phyloP scores from a whole-genome alignment of 164 flowering plant genomes.

The Umbilicus rupestris region DNA sequence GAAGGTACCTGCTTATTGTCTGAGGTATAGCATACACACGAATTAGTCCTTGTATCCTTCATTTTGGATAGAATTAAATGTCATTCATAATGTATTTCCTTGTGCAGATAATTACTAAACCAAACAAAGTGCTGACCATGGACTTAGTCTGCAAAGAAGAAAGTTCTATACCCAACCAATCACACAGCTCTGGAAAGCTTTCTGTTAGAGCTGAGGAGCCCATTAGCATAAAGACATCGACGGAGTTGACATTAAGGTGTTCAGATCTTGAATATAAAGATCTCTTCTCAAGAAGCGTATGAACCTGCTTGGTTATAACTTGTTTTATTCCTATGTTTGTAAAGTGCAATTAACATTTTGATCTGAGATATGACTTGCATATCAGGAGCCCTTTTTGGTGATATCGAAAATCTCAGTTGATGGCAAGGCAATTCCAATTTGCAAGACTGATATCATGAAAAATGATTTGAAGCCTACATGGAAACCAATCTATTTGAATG shows the following conservation, averaged over 20 bases:
- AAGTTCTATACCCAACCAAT: constrained; percentile 14
- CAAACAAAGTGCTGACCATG: constrained; percentile 43
- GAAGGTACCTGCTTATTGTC: constrained; percentile 56
- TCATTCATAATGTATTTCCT: background rate
- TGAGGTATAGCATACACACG: constrained; percentile 34
- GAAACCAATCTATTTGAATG: constrained; percentile 46
- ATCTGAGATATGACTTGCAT: constrained; percentile 12
- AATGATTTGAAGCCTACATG: constrained; percentile 51
- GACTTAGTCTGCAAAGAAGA: constrained; percentile 42
- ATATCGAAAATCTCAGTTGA: constrained; percentile 47
- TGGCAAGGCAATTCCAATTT: constrained; percentile 40
- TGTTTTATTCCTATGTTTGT: constrained; percentile 7
- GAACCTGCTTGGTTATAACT: constrained; percentile 14
- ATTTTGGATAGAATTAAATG: background rate
- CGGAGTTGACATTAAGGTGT: constrained; percentile 61
- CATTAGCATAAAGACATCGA: constrained; percentile 42
- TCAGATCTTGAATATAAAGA: constrained; percentile 67
- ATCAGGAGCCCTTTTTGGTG: constrained; percentile 60
- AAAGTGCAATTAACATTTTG: constrained; percentile 9
- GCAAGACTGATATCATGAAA: constrained; percentile 61
- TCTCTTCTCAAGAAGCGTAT: constrained; percentile 74
- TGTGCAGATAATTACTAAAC: constrained; percentile 66
- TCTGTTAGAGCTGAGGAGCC: constrained; percentile 68
- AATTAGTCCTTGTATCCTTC: background rate
- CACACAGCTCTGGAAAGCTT: constrained; percentile 41